phyloP scores from a whole-genome alignment of 192 early-diverging fungal genomes.

The Entomortierella lignicola region DNA sequence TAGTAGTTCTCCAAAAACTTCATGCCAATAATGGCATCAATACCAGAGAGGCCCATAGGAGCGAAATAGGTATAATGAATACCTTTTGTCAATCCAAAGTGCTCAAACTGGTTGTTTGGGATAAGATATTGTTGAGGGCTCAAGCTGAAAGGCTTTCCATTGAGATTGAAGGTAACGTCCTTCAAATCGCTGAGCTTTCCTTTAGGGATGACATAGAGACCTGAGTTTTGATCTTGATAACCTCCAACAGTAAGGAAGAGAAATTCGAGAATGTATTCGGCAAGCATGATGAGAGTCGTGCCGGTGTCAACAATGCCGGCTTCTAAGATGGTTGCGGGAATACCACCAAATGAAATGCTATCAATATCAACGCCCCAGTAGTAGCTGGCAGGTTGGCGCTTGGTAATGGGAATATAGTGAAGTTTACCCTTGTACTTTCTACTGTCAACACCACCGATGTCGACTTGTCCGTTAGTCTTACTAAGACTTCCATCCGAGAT shows the following conservation, averaged over 20 bases:
- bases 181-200: constrained; percentile 23
- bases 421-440: constrained; percentile 59
- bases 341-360: constrained; percentile 16
- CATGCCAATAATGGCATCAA: constrained; percentile 61
- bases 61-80: constrained; percentile 20
- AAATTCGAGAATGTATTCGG: constrained; percentile 3
- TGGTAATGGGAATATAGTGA: constrained; percentile 57
- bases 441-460: constrained; percentile 63
- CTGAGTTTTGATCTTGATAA: constrained; percentile 13
- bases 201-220: constrained; percentile 29
- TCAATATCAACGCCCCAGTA: constrained; percentile 46
- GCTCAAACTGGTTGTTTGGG: constrained; percentile 13
- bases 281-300: constrained; percentile 43
- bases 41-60: neutral
- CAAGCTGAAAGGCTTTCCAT: constrained; percentile 14
- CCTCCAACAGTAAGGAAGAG: constrained; percentile 21
- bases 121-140: constrained; percentile 29
- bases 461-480: constrained; percentile 60
- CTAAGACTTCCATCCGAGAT: constrained; percentile 31
- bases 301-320: constrained; percentile 55
- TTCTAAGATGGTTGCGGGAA: neutral
- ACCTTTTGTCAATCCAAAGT: neutral
- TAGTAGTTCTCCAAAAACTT: constrained; percentile 65
- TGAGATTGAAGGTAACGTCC: constrained; percentile 31
- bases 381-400: constrained; percentile 6